Evolutionary conservation across 345 rosid species (phyloP).

Genomic region (Isatis tinctoria): DNA sequence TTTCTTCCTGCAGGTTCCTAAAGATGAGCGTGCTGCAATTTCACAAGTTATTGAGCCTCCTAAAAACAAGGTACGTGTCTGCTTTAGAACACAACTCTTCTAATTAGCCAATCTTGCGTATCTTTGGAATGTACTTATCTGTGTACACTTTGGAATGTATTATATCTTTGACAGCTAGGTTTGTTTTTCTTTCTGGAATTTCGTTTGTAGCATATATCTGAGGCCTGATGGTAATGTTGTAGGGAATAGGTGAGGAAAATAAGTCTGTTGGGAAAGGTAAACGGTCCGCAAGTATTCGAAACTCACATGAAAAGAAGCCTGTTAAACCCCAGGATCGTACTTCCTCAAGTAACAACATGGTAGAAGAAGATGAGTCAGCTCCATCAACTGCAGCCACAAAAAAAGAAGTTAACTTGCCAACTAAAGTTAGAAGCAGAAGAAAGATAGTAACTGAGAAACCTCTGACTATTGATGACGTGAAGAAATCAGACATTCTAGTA

Average conservation of each 20-base stretch:
- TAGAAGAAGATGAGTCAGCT: constrained; percentile 44
- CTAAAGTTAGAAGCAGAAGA: constrained; percentile 69
- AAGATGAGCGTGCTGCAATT: constrained; percentile 42
- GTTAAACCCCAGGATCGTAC: constrained; percentile 43
- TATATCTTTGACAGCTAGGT: not conserved
- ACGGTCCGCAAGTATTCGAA: constrained; percentile 36
- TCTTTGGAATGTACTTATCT: not conserved
- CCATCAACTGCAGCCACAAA: constrained; percentile 37
- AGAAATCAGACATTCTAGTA: constrained; percentile 32
- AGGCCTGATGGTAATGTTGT: constrained; percentile 17
- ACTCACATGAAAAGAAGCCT: constrained; percentile 47
- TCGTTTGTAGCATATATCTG: constrained; percentile 8
- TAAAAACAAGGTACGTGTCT: constrained; percentile 44
- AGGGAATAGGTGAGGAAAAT: constrained; percentile 43
- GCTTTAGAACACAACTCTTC: not conserved
- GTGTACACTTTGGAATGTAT: not conserved
- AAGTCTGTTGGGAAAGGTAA: constrained; percentile 47
- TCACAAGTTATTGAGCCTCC: constrained; percentile 39
- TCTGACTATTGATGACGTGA: constrained; percentile 33
- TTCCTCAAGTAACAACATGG: constrained; percentile 44
- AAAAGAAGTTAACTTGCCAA: constrained; percentile 52
- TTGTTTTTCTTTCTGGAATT: not conserved
- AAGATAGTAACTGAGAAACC: constrained; percentile 47
- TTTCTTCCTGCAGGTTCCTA: constrained; percentile 43
- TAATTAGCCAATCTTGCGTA: not conserved